Conservation (phyloP, 257 asterid genomes). For the Penstemon newberryi region DNA sequence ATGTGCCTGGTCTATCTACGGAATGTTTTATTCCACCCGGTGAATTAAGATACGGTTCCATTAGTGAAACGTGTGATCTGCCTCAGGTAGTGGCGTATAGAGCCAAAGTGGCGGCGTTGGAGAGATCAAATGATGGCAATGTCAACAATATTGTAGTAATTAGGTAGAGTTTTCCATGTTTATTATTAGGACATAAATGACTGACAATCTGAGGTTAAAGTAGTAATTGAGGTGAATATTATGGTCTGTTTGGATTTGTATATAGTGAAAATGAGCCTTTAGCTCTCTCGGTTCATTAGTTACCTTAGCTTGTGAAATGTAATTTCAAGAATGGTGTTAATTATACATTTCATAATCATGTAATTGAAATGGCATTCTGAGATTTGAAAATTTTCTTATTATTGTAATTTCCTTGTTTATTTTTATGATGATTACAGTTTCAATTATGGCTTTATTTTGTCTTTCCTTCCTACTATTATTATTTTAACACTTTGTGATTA, state of each 20-base stretch:
- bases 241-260: constrained; percentile 42
- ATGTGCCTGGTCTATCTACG: constrained; percentile 44
- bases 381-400: not conserved
- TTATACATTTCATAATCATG: constrained; percentile 16
- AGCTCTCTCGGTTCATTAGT: constrained; percentile 27
- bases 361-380: constrained; percentile 2
- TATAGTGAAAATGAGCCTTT: constrained; percentile 41
- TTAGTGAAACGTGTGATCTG: constrained; percentile 39
- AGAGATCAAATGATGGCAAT: constrained; percentile 28
- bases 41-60: constrained; percentile 36
- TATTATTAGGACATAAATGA: constrained; percentile 25
- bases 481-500: not conserved
- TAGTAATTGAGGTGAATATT: constrained; percentile 32
- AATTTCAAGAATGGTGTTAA: constrained; percentile 15
- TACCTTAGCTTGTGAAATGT: constrained; percentile 3
- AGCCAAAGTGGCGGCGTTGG: constrained; percentile 42
- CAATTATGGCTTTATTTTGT: not conserved
- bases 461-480: too few species aligned
- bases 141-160: constrained; percentile 16
- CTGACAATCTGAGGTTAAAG: constrained; percentile 27
- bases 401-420: not conserved
- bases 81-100: constrained; percentile 40
- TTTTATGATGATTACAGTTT: not conserved
- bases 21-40: constrained; percentile 61
- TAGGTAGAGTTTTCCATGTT: constrained; percentile 3